Conservation (phyloP, 257 asterid species). For the Solanum lignicaule region DNA sequence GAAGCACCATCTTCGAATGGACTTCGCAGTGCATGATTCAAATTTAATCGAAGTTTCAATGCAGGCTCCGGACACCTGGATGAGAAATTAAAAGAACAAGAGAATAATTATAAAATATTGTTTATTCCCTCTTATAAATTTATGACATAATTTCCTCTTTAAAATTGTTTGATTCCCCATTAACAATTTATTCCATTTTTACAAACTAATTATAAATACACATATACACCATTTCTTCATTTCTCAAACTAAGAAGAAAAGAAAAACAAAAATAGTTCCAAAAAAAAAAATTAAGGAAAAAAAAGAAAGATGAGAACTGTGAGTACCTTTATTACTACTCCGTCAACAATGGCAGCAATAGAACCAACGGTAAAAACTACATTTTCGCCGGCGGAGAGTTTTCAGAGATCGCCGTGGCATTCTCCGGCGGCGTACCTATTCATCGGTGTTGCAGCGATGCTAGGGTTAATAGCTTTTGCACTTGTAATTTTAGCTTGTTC, state of each 20-base stretch:
- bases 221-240: background rate
- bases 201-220: background rate
- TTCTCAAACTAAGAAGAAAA: background rate
- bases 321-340: background rate
- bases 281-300: background rate
- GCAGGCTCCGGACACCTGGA: no score
- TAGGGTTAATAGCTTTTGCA: slow-evolving; percentile 81
- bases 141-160: background rate
- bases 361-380: background rate
- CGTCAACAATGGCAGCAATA: background rate
- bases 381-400: background rate
- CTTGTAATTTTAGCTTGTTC: slow-evolving; percentile 74
- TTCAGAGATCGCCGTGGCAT: slow-evolving; percentile 69
- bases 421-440: slow-evolving; percentile 81
- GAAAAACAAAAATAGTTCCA: background rate
- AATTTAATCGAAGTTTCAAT: no score
- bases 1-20: no score
- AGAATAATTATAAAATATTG: background rate
- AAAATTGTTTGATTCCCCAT: background rate
- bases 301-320: background rate
- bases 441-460: slow-evolving; percentile 80
- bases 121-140: background rate
- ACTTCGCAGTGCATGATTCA: rapidly evolving
- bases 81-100: background rate
- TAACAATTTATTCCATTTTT: background rate